Evolutionary conservation across 495 filamentous ascomycete species (phyloP).

Genomic region (Aspergillus affinis): DNA sequence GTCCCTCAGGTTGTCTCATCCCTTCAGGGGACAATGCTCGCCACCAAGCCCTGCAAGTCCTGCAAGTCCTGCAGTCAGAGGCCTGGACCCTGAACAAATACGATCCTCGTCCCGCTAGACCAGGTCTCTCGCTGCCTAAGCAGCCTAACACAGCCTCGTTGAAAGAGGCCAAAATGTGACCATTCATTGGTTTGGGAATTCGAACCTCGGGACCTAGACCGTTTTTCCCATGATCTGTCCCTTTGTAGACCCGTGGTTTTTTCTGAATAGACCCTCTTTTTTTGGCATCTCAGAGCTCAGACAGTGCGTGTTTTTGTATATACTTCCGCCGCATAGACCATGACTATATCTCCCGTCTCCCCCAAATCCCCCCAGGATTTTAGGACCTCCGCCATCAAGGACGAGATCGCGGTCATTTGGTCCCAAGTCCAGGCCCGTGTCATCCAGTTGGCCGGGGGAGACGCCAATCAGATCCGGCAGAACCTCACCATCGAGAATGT

Average conservation of each 20-base stretch:
- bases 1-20: not conserved
- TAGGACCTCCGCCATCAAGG: constrained; percentile 25
- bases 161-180: not conserved
- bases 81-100: not conserved
- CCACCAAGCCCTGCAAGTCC: too few relatives aligned
- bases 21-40: not conserved
- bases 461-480: constrained; percentile 24
- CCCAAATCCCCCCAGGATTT: constrained; percentile 11
- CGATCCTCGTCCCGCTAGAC: not conserved
- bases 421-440: constrained; percentile 37
- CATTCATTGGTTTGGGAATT: not conserved
- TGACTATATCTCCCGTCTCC: constrained; percentile 20
- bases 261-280: not conserved
- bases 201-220: not conserved
- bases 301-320: not conserved
- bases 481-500: constrained; percentile 33
- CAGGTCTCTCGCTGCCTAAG: not conserved
- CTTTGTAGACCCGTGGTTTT: not conserved
- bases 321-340: constrained; percentile 1
- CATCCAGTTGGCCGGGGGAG: constrained; percentile 39
- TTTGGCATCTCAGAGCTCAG: not conserved
- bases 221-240: not conserved
- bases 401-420: constrained; percentile 39
- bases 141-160: not conserved
- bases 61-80: not conserved